Evolutionary conservation across 2,329 filamentous ascomycete genomes (phyloP).

Genomic region (Claviceps arundinis): DNA sequence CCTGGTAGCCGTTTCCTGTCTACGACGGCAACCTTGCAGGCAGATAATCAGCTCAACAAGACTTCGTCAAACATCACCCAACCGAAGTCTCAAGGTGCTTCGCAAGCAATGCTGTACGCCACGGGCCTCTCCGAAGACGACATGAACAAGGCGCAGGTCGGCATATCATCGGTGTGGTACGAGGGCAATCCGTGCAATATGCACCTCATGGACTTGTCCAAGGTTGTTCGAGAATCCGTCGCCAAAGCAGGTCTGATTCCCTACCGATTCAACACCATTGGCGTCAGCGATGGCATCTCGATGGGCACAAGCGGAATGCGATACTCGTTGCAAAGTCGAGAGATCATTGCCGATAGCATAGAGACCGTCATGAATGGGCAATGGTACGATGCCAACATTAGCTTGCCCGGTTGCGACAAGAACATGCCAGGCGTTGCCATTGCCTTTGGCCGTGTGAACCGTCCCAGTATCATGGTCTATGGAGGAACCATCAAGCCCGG

Average conservation of each 20-base stretch:
- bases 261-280: slow-evolving; percentile 98
- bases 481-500: slow-evolving; percentile 89
- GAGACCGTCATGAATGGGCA: slow-evolving; percentile 98
- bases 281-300: slow-evolving; percentile 92
- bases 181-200: slow-evolving; percentile 98
- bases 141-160: slow-evolving; percentile 93
- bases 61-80: slow-evolving; percentile 79
- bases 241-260: slow-evolving; percentile 66
- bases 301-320: slow-evolving; percentile 98
- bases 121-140: slow-evolving; percentile 77
- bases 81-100: slow-evolving; percentile 94
- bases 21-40: slow-evolving; percentile 32
- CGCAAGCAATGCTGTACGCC: slow-evolving; percentile 97
- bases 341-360: slow-evolving; percentile 95
- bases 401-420: slow-evolving; percentile 96
- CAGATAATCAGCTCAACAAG: slow-evolving; percentile 60
- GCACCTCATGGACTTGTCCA: slow-evolving; percentile 85
- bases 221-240: slow-evolving; percentile 52
- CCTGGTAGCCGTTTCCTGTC: slow-evolving; percentile 35
- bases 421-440: slow-evolving; percentile 94
- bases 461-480: slow-evolving; percentile 94
- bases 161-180: slow-evolving; percentile 97
- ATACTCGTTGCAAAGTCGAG: slow-evolving; percentile 84
- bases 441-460: slow-evolving; percentile 89
- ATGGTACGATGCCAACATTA: slow-evolving; percentile 97